These are phyloP conservation scores for Entoloma clypeatum DNA, from an alignment of 1,284 basidiomycete genomes.

Conservation along the genomic window DNA sequence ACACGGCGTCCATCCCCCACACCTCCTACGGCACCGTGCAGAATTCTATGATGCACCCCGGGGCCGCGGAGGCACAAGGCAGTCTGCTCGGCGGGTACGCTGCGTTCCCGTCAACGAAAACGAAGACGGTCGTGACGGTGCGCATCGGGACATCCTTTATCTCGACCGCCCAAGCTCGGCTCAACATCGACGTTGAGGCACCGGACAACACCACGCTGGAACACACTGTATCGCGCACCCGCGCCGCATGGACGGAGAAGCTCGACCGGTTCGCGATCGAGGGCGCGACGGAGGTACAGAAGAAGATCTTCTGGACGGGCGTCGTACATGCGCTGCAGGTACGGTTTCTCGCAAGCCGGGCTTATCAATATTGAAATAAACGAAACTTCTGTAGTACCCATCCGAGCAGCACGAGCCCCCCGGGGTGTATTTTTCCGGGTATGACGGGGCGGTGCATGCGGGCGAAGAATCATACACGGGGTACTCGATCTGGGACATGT, in stretches of 20 bases:
- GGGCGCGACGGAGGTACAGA: constrained; percentile 50
- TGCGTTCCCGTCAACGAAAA: constrained; percentile 35
- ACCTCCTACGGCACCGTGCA: constrained; percentile 46
- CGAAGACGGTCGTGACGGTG: constrained; percentile 44
- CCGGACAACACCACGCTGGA: constrained; percentile 57
- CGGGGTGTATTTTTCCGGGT: constrained; percentile 73
- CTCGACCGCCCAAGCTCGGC: constrained; percentile 68
- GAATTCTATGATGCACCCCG: constrained; percentile 39
- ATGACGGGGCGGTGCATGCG: constrained; percentile 59
- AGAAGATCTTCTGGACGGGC: constrained; percentile 61
- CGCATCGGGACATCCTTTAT: constrained; percentile 79
- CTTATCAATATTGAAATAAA: background rate
- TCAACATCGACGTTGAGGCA: constrained; percentile 60
- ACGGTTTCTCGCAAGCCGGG: background rate
- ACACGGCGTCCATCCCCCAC: constrained; percentile 19
- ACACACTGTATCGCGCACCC: constrained; percentile 53
- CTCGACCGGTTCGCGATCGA: constrained; percentile 59
- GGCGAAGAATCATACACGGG: constrained; percentile 63
- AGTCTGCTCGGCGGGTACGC: constrained; percentile 58
- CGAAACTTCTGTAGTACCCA: constrained; percentile 54
- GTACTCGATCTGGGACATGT: constrained; percentile 86
- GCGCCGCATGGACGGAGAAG: constrained; percentile 71
- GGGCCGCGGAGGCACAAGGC: constrained; percentile 39
- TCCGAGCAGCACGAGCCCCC: constrained; percentile 75
- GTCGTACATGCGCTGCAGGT: constrained; percentile 70